phyloP scores from a whole-genome alignment of 495 filamentous ascomycete genomes.

The Poronia punctata region DNA sequence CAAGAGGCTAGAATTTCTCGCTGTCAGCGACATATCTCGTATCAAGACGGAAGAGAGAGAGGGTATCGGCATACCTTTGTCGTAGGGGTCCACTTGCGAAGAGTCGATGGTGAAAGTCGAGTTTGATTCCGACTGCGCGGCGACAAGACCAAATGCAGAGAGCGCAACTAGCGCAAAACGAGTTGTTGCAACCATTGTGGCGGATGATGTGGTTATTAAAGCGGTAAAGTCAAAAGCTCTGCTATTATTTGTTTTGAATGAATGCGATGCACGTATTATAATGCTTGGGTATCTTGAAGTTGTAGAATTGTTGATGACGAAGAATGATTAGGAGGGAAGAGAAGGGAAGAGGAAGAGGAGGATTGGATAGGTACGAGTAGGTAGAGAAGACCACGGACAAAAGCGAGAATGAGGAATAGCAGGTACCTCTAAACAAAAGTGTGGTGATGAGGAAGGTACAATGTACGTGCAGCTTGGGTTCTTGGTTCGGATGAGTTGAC shows the following conservation, averaged over 20 bases:
- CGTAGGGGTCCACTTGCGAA: slow-evolving; percentile 11
- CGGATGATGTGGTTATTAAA: not conserved
- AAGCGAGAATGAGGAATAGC: not conserved
- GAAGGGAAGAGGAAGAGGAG: slow-evolving; percentile 8
- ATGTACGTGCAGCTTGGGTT: slow-evolving; percentile 4
- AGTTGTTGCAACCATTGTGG: slow-evolving; percentile 24
- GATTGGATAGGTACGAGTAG: slow-evolving; percentile 3
- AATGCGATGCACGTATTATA: slow-evolving; percentile 2
- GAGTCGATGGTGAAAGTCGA: slow-evolving; percentile 29
- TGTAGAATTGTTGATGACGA: slow-evolving; percentile 5
- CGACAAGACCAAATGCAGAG: slow-evolving; percentile 24
- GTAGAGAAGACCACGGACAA: not conserved
- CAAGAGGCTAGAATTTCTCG: slow-evolving; percentile 22
- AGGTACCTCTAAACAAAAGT: not conserved
- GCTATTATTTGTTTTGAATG: not conserved
- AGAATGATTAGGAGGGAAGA: slow-evolving; percentile 2
- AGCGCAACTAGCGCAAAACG: slow-evolving; percentile 24
- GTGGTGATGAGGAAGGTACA: not conserved
- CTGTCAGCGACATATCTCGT: slow-evolving; percentile 7
- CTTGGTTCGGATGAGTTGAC: not conserved
- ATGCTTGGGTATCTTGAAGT: slow-evolving; percentile 4
- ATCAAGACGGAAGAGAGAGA: not conserved
- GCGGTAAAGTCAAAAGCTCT: not conserved
- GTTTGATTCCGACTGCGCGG: slow-evolving; percentile 27
- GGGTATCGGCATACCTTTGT: slow-evolving; percentile 18